Percentiles rank a stretch among this genome's conserved stretches.
Conservation (phyloP, 2,329 filamentous ascomycete species). For the Anthostomella pinea region DNA sequence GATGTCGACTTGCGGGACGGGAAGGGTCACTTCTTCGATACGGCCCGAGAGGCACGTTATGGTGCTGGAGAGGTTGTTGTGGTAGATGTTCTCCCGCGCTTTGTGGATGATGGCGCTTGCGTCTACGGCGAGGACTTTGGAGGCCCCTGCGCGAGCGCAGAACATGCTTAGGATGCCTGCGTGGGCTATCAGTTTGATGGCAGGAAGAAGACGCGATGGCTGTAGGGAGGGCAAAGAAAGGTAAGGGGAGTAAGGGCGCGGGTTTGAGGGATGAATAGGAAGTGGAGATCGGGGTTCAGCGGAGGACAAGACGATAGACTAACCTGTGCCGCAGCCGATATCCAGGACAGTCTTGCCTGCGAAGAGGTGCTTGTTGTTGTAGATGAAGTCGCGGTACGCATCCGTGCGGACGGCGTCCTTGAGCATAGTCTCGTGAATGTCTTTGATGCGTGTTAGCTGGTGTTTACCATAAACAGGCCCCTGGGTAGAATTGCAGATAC, state of each 20-base stretch:
- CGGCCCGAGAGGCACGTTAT: constrained; percentile 82
- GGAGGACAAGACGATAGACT: constrained; percentile 17
- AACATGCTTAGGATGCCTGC: constrained; percentile 88
- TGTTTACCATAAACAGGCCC: too few species aligned
- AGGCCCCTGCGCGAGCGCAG: constrained; percentile 84
- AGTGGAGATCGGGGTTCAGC: too few species aligned
- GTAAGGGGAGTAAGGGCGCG: too few species aligned
- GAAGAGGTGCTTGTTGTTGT: constrained; percentile 85
- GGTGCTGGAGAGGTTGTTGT: constrained; percentile 69
- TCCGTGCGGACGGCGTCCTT: constrained; percentile 87
- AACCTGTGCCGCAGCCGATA: constrained; percentile 77
- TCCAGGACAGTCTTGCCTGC: constrained; percentile 84
- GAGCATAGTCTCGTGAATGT: constrained; percentile 94
- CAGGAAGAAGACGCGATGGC: neutral
- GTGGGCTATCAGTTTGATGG: too few species aligned
- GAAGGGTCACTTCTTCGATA: constrained; percentile 81
- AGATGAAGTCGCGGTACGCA: constrained; percentile 92
- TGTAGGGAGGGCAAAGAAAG: neutral
- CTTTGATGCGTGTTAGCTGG: constrained; percentile 37
- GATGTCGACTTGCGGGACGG: constrained; percentile 80
- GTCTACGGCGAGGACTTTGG: constrained; percentile 85
- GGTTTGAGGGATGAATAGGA: too few species aligned
- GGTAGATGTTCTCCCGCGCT: constrained; percentile 78
- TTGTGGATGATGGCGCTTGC: constrained; percentile 88
- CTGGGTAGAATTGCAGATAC: too few species aligned